Base-by-base conservation (phyloP, 139 green algal species). In the Gonium pectorale region DNA sequence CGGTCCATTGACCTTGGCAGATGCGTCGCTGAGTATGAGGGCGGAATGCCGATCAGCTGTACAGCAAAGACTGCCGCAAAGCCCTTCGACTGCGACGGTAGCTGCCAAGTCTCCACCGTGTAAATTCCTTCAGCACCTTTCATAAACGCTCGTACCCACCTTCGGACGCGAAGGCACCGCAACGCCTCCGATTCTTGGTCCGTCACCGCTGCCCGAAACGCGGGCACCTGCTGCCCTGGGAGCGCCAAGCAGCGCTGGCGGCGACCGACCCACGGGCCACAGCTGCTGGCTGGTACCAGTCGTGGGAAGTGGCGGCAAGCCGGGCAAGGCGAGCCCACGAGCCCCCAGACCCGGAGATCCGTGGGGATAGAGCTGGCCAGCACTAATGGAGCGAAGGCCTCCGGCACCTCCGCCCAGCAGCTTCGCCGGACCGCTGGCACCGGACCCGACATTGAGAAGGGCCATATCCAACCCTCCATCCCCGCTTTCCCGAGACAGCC, bases 241-340 rank as follows among this genome's bases (percentile, higher is more conserved):
- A 68, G 11, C 62, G 4, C n/a, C 62, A 9, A 31, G 5, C 5
- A 5, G 6, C 15, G 29, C 6, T 9, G 19, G 6, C 11, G n/a
- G 9, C 24, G 71, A 49, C 31, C 71, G 71, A 13, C 71, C 71
- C 46, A 79, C 5, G 6, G 71, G 71, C 71, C 71, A 79, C 19
- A 33, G 7, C 46, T 49, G 46, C 24, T 64, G 41, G 17, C 6
- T 17, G 24, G 41, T 41, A 21, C 41, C 7, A 5, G 31, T 6
- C 4, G 15, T 5, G 44, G 17, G n/a, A 15, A 79, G 31, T 13
- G 46, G 71, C 22, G 71, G 71, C n/a, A 67, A 33, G 33, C 46
- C 44, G 43, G 15, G n/a, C n/a, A n/a, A n/a, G n/a, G n/a, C n/a
- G n/a, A n/a, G n/a, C n/a, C n/a, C n/a, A n/a, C n/a, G n/a, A n/a